Base-by-base conservation (phyloP, 192 early-diverging fungal species). In the Coemansia sp. region DNA sequence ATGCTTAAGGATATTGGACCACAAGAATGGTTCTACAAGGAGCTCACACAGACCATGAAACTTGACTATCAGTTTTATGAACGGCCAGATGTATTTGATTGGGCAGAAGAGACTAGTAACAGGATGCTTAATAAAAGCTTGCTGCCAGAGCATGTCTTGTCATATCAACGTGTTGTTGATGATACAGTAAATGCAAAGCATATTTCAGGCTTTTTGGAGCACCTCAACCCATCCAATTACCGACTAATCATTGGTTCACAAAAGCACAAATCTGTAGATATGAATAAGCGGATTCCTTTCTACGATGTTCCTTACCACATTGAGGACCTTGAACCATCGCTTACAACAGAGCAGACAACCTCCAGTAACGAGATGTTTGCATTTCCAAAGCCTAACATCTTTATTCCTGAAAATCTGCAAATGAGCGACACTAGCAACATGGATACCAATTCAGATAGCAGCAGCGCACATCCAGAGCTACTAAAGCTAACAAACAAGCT, bases 221-320 rank as follows among this genome's bases (percentile, higher is more conserved):
- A 78, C 15, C 80, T 94, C 9, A 48, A 73, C 0, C 68, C 80
- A 12, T 77, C 89, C 22, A 88, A 89, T 62, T 90, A 89, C 76
- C 82, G 66, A 3, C n/a, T 84, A 5, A 66, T 77, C 2, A 32
- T 88, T 12, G 55, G 76, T 0, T 74, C 75, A 11, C 80, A 86
- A 49, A 46, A 56, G n/a, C 65, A 71, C 47, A 66, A 46, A 0
- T 32, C 0, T 1, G 63, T 76, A 3, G 57, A 74, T 2, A 63
- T 73, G 41, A 58, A 73, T 8, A 41, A 78, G 40, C 86, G 84
- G 61, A 93, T 92, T 41, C 60, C 79, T 18, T 90, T 88, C 85
- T 98, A 96, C 70, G 88, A 87, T 3, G 90, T 90, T 0, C 86
- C 93, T 52, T 95, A 96, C 67, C 66, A 82, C 39, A 73, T 91